phyloP scores from a whole-genome alignment of 257 asterid genomes.

The Fraxinus excelsior region DNA sequence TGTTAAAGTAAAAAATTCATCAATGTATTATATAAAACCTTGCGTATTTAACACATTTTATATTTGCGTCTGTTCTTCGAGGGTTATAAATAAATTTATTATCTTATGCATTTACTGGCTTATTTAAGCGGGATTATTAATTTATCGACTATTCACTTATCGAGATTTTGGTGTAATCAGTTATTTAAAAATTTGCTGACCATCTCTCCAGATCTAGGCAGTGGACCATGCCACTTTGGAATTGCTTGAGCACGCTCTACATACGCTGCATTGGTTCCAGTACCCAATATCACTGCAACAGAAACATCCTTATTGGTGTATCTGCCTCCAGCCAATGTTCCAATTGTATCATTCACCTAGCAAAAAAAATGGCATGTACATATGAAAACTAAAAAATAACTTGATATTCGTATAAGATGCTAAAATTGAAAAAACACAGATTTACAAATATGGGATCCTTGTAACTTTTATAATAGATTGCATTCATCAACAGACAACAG shows the following conservation, averaged over 20 bases:
- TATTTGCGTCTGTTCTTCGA: no score
- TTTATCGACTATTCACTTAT: no score
- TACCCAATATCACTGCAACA: constrained; percentile 86
- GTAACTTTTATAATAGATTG: neutral
- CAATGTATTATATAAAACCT: no score
- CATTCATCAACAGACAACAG: neutral
- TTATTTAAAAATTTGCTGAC: constrained; percentile 35
- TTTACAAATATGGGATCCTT: neutral
- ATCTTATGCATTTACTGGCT: no score
- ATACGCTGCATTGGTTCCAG: constrained; percentile 93
- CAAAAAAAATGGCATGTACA: constrained; percentile 23
- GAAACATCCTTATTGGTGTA: constrained; percentile 59
- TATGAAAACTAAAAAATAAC: constrained; percentile 6
- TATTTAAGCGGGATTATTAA: no score
- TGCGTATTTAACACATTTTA: no score
- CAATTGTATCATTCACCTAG: constrained; percentile 90
- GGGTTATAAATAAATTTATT: no score
- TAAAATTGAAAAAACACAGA: constrained; percentile 9
- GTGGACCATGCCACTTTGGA: constrained; percentile 91
- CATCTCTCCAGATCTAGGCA: constrained; percentile 91
- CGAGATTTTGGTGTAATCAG: neutral
- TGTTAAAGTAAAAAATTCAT: no score
- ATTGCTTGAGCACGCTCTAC: constrained; percentile 89
- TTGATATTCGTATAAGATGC: neutral
- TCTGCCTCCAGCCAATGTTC: constrained; percentile 92